These are phyloP conservation scores for Periconia macrospinosa DNA, from an alignment of 2,329 filamentous ascomycete genomes.

Conservation along the genomic window DNA sequence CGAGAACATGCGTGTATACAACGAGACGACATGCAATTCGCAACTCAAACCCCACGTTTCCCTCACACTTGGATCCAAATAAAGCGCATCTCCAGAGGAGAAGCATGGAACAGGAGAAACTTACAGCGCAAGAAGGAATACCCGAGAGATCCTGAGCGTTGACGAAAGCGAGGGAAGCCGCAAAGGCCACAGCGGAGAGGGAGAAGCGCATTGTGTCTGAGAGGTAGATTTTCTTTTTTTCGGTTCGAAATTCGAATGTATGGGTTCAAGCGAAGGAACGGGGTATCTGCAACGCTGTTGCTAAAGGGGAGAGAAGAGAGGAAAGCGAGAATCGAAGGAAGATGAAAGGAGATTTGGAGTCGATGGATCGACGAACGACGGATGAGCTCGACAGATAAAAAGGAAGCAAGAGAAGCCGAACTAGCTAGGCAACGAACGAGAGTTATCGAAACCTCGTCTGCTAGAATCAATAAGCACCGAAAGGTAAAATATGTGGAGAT, in stretches of 20 bases:
- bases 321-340: not conserved
- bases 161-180: slow-evolving; percentile 29
- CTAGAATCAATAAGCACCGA: too few relatives aligned
- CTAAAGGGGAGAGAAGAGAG: too few relatives aligned
- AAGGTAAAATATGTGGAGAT: too few relatives aligned
- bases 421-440: not conserved
- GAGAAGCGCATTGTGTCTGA: slow-evolving; percentile 36
- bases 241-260: not conserved
- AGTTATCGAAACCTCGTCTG: too few relatives aligned
- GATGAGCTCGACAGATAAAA: not conserved
- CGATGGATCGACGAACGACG: not conserved
- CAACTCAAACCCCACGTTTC: too few relatives aligned
- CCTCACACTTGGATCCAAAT: not conserved
- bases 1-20: too few relatives aligned
- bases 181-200: slow-evolving; percentile 31
- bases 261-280: not conserved
- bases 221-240: not conserved
- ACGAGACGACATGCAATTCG: too few relatives aligned
- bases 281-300: not conserved
- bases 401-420: not conserved
- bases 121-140: slow-evolving; percentile 40
- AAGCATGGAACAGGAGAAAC: slow-evolving; percentile 7
- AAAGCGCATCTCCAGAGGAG: not conserved
- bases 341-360: not conserved
- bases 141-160: slow-evolving; percentile 28